Base-by-base conservation (phyloP, 1,139 yeast genomes). In the Debaryomyces robertsiae region DNA sequence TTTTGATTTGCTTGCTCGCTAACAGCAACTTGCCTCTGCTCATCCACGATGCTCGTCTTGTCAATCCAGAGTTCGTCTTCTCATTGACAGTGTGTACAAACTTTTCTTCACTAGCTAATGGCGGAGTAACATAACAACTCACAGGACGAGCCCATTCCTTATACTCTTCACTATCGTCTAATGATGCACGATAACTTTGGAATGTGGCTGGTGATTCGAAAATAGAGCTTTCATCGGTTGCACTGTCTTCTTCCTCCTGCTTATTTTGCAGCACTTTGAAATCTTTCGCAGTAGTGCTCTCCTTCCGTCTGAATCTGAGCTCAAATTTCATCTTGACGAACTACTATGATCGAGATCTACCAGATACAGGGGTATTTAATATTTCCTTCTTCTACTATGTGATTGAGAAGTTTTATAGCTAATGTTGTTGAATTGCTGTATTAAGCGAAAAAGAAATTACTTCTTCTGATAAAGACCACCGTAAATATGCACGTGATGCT, bases 111-210 rank as follows among this genome's bases (percentile, higher is more conserved):
- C 30, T 28, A 10, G 45, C 49, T 19, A 55, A 45, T 2, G 60
- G 60, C 6, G 57, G 60, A 6, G 60, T 57, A 1, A 47, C 48
- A 31, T 53, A 56, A 36, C 53, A 42, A 38, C 59, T 55, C 14
- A 46, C 50, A 19, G 59, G 60, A 36, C 58, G 46, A n/a, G 30
- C 11, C 10, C 13, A 9, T 3, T n/a, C 29, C 3, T 17, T 17
- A 28, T 31, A 15, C 3, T 23, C 31, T 16, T 14, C 30, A 11
- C 14, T 15, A 4, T 34, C 35, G 19, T 39, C 32, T 10, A 16
- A 10, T 19, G 13, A 17, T 13, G 23, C 32, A 17, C 36, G 30
- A 13, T 29, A 9, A 10, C 36, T 28, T 7, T 34, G 27, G 30
- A 31, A 37, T 13, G 32, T 34, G 3, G 44, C 40, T 9, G 38